Evolutionary conservation across 2,329 filamentous ascomycete genomes (phyloP).

Genomic region (Aspergillus sp.): DNA sequence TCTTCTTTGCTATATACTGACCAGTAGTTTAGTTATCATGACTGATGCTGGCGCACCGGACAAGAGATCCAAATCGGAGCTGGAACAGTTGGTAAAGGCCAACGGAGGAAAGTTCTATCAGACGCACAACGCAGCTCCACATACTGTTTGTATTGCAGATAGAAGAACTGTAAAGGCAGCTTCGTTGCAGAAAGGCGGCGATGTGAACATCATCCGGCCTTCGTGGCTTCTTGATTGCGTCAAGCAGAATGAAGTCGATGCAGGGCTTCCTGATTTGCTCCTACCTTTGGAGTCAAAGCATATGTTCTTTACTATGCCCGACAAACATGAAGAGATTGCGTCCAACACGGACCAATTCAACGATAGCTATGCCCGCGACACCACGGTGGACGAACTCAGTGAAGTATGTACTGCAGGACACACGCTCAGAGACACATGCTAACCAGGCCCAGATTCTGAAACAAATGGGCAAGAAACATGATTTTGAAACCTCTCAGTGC

Average conservation of each 20-base stretch:
- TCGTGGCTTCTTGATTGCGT: conserved; percentile 83
- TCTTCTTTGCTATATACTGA: conserved; percentile 6
- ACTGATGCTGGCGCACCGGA: conserved; percentile 66
- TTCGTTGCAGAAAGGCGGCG: conserved; percentile 69
- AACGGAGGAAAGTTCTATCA: conserved; percentile 79
- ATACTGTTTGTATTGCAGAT: conserved; percentile 73
- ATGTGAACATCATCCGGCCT: conserved; percentile 69
- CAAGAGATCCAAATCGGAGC: conserved; percentile 71
- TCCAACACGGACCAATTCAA: conserved; percentile 69
- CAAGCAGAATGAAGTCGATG: conserved; percentile 52
- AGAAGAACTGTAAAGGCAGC: conserved; percentile 76
- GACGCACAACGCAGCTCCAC: conserved; percentile 56
- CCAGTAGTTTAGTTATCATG: conserved; percentile 52
- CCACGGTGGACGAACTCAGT: conserved; percentile 59
- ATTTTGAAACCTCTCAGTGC: conserved; percentile 38
- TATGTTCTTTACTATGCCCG: conserved; percentile 64
- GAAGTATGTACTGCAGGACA: conserved; percentile 21
- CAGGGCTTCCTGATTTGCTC: conserved; percentile 50
- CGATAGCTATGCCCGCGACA: conserved; percentile 76
- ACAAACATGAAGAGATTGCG: conserved; percentile 50
- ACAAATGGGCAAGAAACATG: conserved; percentile 28
- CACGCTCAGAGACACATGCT: conserved; percentile 1
- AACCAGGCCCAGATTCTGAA: conserved; percentile 30
- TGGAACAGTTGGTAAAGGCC: conserved; percentile 76
- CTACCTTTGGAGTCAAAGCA: conserved; percentile 66